Evolutionary conservation across 2,329 filamentous ascomycete species (phyloP).

Genomic region (Elsinoe ampelina): DNA sequence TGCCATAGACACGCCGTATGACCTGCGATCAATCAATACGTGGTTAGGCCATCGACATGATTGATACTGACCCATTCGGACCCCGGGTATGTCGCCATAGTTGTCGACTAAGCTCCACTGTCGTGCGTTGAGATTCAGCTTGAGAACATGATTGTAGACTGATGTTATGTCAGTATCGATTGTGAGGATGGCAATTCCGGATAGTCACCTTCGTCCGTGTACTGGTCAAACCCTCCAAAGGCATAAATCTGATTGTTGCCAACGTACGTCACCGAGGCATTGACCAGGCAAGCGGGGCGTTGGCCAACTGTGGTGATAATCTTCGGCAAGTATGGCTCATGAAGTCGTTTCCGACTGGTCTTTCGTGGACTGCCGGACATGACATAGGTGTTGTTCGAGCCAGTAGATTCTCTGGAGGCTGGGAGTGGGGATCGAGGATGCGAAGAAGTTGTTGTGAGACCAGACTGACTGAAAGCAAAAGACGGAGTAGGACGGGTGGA

Average conservation of each 20-base stretch:
- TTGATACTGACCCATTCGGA: slow-evolving; percentile 73
- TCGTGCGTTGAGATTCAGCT: slow-evolving; percentile 73
- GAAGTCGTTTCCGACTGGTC: slow-evolving; percentile 45
- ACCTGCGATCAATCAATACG: slow-evolving; percentile 41
- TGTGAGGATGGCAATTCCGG: neutral
- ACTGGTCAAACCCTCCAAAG: slow-evolving; percentile 97
- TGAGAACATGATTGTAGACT: slow-evolving; percentile 95
- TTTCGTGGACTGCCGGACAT: slow-evolving; percentile 80
- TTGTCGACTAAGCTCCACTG: slow-evolving; percentile 97
- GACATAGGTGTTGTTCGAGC: slow-evolving; percentile 66
- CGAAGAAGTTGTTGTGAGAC: neutral
- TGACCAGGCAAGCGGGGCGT: slow-evolving; percentile 87
- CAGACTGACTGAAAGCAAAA: neutral
- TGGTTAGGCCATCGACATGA: slow-evolving; percentile 1
- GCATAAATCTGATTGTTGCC: slow-evolving; percentile 96
- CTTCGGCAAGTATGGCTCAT: slow-evolving; percentile 73
- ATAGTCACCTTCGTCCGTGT: slow-evolving; percentile 72
- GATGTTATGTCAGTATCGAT: neutral
- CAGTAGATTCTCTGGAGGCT: slow-evolving; percentile 28
- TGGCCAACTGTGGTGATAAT: slow-evolving; percentile 54
- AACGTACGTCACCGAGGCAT: slow-evolving; percentile 97
- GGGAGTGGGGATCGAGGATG: slow-evolving; percentile 12
- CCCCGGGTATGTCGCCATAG: slow-evolving; percentile 94
- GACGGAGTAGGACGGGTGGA: neutral
- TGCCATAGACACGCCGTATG: slow-evolving; percentile 93